phyloP scores from a whole-genome alignment of 805 yeast species.

The Pichia occidentalis region DNA sequence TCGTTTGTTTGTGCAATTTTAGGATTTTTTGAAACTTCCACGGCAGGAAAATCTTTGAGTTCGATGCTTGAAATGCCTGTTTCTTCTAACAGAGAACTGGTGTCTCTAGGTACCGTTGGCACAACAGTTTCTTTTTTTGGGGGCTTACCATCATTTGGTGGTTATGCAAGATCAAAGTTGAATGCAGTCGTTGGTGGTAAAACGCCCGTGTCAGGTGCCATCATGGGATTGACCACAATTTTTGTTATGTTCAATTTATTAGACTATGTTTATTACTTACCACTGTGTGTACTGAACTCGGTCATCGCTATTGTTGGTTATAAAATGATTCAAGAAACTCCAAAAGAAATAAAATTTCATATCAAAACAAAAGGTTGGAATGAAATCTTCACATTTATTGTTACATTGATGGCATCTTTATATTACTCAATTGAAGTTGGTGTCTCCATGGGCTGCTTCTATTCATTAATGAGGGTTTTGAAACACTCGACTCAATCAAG shows the following conservation, averaged over 20 bases:
- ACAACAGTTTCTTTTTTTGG: constrained; percentile 52
- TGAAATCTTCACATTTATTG: constrained; percentile 61
- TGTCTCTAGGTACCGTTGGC: constrained; percentile 80
- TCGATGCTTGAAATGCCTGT: constrained; percentile 63
- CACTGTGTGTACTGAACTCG: constrained; percentile 72
- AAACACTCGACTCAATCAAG: constrained; percentile 76
- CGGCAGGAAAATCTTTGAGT: constrained; percentile 84
- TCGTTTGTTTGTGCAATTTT: constrained; percentile 74
- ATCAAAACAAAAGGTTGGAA: constrained; percentile 65
- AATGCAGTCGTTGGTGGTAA: constrained; percentile 84
- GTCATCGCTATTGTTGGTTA: constrained; percentile 75
- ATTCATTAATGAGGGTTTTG: constrained; percentile 72
- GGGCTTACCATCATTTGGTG: constrained; percentile 89
- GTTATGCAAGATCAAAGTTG: constrained; percentile 88
- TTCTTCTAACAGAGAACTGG: constrained; percentile 83
- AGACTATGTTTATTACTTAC: constrained; percentile 62
- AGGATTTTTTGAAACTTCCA: constrained; percentile 90
- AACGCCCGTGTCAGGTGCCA: constrained; percentile 76
- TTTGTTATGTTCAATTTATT: constrained; percentile 56
- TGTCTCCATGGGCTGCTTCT: constrained; percentile 76
- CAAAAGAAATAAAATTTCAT: constrained; percentile 70
- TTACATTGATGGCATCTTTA: constrained; percentile 60
- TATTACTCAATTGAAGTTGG: constrained; percentile 84
- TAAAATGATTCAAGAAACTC: constrained; percentile 76
- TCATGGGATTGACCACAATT: constrained; percentile 73